phyloP scores from a whole-genome alignment of 495 filamentous ascomycete genomes.

The Podospora comata region DNA sequence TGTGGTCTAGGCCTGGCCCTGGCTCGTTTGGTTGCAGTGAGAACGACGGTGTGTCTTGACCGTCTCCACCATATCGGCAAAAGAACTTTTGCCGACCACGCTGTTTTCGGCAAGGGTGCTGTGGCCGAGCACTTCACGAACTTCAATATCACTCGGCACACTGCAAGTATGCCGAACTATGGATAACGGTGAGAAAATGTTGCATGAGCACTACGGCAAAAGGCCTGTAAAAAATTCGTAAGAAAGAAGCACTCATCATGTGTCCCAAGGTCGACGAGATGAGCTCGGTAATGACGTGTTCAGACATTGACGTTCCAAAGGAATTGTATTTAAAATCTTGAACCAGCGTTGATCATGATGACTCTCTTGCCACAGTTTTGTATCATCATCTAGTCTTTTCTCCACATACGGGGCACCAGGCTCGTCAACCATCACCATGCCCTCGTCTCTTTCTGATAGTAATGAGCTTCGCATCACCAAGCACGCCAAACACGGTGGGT shows the following conservation, averaged over 20 bases:
- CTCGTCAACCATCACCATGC: background rate
- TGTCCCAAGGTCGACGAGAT: background rate
- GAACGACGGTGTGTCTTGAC: background rate
- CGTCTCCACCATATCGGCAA: background rate
- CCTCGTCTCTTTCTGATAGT: background rate
- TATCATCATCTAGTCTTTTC: background rate
- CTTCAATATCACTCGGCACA: background rate
- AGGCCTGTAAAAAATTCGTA: background rate
- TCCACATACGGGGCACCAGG: too few relatives aligned
- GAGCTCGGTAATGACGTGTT: background rate
- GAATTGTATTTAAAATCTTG: background rate
- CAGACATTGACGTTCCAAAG: background rate
- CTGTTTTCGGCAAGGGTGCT: background rate
- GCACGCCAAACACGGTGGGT: background rate
- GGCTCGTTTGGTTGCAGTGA: background rate
- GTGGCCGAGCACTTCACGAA: background rate
- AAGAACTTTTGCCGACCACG: background rate
- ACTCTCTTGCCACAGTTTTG: background rate
- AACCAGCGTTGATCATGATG: background rate
- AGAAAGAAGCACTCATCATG: background rate
- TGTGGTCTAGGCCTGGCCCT: background rate
- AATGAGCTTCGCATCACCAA: background rate
- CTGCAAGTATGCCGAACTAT: background rate
- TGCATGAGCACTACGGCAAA: background rate
- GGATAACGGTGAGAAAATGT: background rate